A percentile compares a stretch with the other conserved stretches of the same genome.
Conservation (phyloP, 257 asterid genomes). For the Plantago elongata region DNA sequence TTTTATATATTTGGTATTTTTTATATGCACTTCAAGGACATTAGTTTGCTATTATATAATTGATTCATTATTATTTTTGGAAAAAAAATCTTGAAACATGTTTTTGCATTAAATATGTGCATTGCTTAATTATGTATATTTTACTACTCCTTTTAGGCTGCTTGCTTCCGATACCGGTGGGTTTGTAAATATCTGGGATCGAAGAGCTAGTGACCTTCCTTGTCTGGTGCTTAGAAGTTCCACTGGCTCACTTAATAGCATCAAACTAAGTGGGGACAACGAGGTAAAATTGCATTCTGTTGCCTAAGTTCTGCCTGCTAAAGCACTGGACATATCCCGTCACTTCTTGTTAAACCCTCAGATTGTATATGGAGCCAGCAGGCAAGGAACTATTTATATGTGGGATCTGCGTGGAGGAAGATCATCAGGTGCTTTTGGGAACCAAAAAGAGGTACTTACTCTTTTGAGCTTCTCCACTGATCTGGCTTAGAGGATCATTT, state of each 20-base stretch:
- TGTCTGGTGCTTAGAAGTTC: slow-evolving; percentile 67
- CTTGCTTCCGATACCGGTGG: slow-evolving; percentile 87
- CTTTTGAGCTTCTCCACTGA: slow-evolving; percentile 16
- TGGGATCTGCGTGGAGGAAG: slow-evolving; percentile 99
- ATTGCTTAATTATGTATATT: slow-evolving; percentile 13
- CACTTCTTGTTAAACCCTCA: slow-evolving; percentile 29
- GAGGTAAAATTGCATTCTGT: slow-evolving; percentile 43
- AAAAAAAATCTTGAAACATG: no score
- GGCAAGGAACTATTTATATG: slow-evolving; percentile 60
- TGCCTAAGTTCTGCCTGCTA: not conserved
- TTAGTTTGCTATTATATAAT: no score
- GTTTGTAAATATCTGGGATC: slow-evolving; percentile 78
- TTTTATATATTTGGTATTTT: no score
- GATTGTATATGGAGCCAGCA: slow-evolving; percentile 90
- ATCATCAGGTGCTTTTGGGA: slow-evolving; percentile 58
- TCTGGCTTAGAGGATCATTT: slow-evolving; percentile 10
- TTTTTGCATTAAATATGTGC: not conserved
- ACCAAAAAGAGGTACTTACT: slow-evolving; percentile 55
- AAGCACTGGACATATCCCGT: slow-evolving; percentile 15
- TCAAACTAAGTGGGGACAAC: slow-evolving; percentile 63
- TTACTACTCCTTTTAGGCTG: slow-evolving; percentile 49
- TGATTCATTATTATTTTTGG: no score
- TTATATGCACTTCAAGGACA: no score
- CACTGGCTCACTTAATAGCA: slow-evolving; percentile 58
- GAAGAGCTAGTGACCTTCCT: slow-evolving; percentile 75